Evolutionary conservation across 164 flowering plant genomes (phyloP).

Genomic region (Paratinospora sagittata): DNA sequence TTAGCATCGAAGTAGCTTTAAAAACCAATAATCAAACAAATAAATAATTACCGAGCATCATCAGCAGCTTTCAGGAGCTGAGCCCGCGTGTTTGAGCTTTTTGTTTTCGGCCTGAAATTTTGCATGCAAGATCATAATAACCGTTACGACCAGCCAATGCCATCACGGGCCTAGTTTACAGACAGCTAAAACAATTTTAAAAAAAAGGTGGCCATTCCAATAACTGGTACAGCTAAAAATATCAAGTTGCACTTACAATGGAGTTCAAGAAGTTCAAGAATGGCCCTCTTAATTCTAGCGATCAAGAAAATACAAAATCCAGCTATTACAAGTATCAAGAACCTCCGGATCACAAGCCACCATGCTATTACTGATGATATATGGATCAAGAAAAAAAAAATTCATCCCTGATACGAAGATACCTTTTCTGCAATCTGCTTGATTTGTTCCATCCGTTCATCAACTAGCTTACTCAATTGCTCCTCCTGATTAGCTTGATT

Average conservation of each 20-base stretch:
- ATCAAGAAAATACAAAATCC: not conserved
- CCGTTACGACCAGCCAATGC: no score
- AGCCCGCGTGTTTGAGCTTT: no score
- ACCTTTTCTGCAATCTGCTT: slow-evolving; percentile 56
- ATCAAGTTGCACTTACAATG: not conserved
- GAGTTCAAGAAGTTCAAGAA: not conserved
- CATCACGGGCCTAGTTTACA: no score
- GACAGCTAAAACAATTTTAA: no score
- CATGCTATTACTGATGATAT: not conserved
- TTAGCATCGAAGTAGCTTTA: no score
- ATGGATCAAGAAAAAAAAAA: not conserved
- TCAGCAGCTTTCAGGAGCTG: no score
- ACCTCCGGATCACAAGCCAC: not conserved
- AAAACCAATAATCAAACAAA: no score
- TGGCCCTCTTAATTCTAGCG: not conserved
- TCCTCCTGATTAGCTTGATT: slow-evolving; percentile 50
- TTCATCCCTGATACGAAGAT: slow-evolving; percentile 10
- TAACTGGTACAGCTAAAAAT: not conserved
- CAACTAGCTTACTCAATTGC: slow-evolving; percentile 62
- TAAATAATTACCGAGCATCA: no score
- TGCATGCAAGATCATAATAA: no score
- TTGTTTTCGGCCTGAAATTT: no score
- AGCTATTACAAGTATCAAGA: not conserved
- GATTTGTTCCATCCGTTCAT: slow-evolving; percentile 66
- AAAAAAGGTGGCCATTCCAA: not conserved